These are phyloP conservation scores for Xylariomycetidae sp. DNA, from an alignment of 2,329 filamentous ascomycete genomes.

Conservation along the genomic window DNA sequence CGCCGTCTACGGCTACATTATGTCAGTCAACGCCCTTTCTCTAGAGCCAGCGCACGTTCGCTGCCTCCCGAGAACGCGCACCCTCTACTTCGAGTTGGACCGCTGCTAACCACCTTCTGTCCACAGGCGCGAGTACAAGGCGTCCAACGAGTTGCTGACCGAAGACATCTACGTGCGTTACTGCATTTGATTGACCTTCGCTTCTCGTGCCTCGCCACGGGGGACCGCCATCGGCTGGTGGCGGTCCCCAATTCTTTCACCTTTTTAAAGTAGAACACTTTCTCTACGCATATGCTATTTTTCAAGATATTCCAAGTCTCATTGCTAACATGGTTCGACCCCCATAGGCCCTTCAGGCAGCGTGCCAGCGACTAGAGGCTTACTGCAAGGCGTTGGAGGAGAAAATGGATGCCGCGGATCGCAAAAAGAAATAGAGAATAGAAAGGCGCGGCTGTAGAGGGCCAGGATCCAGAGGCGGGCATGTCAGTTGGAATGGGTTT, in stretches of 20 bases:
- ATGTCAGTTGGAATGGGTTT: no score
- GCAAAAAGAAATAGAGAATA: slow-evolving; percentile 65
- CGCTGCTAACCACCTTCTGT: slow-evolving; percentile 13
- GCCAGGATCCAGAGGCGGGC: no score
- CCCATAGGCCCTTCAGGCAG: slow-evolving; percentile 74
- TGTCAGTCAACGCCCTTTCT: slow-evolving; percentile 34
- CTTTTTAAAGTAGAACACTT: slow-evolving; percentile 3
- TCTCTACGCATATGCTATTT: background rate
- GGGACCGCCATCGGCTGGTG: slow-evolving; percentile 4
- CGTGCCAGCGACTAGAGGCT: slow-evolving; percentile 77
- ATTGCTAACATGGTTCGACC: slow-evolving; percentile 1
- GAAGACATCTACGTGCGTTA: slow-evolving; percentile 91
- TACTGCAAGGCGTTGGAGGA: slow-evolving; percentile 80
- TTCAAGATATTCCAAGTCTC: background rate
- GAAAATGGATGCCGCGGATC: slow-evolving; percentile 61
- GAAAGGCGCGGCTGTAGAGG: no score
- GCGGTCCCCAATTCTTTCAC: slow-evolving; percentile 8
- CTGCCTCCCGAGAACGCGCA: no score
- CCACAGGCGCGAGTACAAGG: slow-evolving; percentile 71
- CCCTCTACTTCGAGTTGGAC: background rate
- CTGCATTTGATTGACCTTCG: slow-evolving; percentile 31
- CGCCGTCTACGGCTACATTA: slow-evolving; percentile 84
- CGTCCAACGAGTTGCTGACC: slow-evolving; percentile 85
- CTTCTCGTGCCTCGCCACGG: slow-evolving; percentile 13
- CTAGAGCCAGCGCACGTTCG: no score